phyloP scores from a whole-genome alignment of 768 basidiomycete genomes.

The Boletus speciosus region DNA sequence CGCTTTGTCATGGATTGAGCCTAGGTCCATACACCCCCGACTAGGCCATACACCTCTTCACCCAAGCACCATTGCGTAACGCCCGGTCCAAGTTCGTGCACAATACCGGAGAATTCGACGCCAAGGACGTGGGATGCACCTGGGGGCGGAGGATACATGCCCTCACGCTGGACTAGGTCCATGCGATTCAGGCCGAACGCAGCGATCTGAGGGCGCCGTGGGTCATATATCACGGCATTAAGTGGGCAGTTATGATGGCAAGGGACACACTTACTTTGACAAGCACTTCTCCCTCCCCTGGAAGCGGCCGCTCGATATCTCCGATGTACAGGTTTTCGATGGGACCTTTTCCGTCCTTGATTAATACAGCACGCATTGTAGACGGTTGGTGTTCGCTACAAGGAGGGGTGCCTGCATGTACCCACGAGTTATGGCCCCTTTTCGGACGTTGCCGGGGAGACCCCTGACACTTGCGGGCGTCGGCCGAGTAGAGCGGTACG shows the following conservation, averaged over 20 bases:
- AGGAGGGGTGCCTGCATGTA: not conserved
- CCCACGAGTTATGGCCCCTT: not conserved
- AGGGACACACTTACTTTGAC: slow-evolving; percentile 56
- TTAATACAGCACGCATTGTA: slow-evolving; percentile 72
- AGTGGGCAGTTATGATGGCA: not conserved
- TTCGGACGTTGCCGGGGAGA: not conserved
- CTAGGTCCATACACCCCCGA: slow-evolving; percentile 63
- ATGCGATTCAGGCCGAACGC: slow-evolving; percentile 89
- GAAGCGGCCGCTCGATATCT: slow-evolving; percentile 59
- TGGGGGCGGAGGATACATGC: slow-evolving; percentile 74
- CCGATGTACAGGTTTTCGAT: slow-evolving; percentile 78
- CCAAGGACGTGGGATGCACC: slow-evolving; percentile 74
- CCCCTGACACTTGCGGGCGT: not conserved
- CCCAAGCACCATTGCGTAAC: slow-evolving; percentile 55
- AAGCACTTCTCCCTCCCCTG: slow-evolving; percentile 59
- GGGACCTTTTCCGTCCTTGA: slow-evolving; percentile 74
- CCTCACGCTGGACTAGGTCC: slow-evolving; percentile 74
- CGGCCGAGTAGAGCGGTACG: not conserved
- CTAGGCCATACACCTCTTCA: slow-evolving; percentile 77
- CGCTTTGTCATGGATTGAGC: not conserved
- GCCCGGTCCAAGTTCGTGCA: slow-evolving; percentile 51
- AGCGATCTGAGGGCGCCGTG: slow-evolving; percentile 47
- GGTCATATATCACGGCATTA: not conserved
- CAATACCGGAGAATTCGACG: slow-evolving; percentile 78
- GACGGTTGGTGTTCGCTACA: slow-evolving; percentile 6